Evolutionary conservation across 352 stramenopile species (phyloP), one percentile per base, ranked within the genome.

Genomic region (Phytophthora ramorum): DNA sequence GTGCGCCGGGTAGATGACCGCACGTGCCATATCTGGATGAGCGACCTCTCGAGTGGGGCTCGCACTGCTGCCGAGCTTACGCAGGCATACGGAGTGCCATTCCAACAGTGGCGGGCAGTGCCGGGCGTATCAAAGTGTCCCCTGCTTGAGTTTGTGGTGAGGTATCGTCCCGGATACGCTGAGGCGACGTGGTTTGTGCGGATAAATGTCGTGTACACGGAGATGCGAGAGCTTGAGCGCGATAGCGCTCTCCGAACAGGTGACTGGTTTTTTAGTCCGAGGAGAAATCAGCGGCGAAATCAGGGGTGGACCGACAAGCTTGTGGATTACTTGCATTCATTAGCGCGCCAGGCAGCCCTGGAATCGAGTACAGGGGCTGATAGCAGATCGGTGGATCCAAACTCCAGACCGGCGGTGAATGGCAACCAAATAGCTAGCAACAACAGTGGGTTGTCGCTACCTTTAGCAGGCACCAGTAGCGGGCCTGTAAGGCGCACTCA

Each of bases 141-240:
- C 12, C 54, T 96, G 16, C 71, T 96, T 2, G 88, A 96, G 17
- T 87, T 81, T 59, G 82, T 96, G 16, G 81, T 92, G 26, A 76
- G 70, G 7, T 96, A 93, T 74, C 79, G 82, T 2, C 81, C 84
- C 1, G 85, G 81, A 3, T 90, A 81, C 40, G 75, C 76, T 8
- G 81, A 93, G 30, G 87, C 88, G 13, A 94, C 88, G 26, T 96
- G 88, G 88, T 94, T 92, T 61, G 80, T 93, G 28, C 82, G 81
- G 3, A 65, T 93, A 28, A 96, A 96, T 65, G 88, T 96, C 16
- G 79, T 96, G 35, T 96, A 95, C 66, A 90, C 88, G 22, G 88
- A 96, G 59, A 87, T 94, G 77, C 81, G 93, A 44, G 87, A 93
- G 46, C 89, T 95, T 41, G 87, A 92, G 67, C 81, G 85, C 0